Base-by-base conservation (phyloP, 2,329 filamentous ascomycete species). In the Pezizomycotina sp. region DNA sequence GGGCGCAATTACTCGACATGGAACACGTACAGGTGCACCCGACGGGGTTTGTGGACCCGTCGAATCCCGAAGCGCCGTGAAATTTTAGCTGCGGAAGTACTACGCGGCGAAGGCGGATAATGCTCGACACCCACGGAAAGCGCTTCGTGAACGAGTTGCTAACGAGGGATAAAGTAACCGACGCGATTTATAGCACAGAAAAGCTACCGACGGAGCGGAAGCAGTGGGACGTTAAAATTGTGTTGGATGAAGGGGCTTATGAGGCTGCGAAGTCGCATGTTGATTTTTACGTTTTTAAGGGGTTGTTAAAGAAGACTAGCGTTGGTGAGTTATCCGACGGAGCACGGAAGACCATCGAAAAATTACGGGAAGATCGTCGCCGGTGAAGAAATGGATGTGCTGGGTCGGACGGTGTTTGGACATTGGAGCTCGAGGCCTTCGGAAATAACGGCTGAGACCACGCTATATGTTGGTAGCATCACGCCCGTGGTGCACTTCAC, bases 401-500 rank as follows among this genome's bases (percentile, higher is more conserved):
- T 71, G 15, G 63, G 64, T 0, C 58, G 71, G 2, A 58, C 49
- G 2, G 49, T 58, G 0, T 72, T 72, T 40, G 71, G 69, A 0
- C 58, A 63, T 15, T 76, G 71, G 71, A 56, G 45, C 1, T 50
- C 74, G 10, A 55, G 50, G 6, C 44, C 58, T 0, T 57, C 53
- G 0, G 60, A 66, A 9, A 57, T 59, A 4, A 60, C 58, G 22
- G 53, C 60, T 0, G 65, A 72, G 0, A 60, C 66, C 3, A 60
- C 68, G 18, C 58, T 75, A 1, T 72, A 68, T 41, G 53, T 74
- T 0, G 72, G 71, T 0, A 60, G 53, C 1, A 68, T 76, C 1
- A 76, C 72, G 4, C 71, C 71, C 0, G 68, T 75, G 0, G 61
- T 69, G 2, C 71, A 76, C 48, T 76, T 75, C 47, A 75, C 71